Conservation (phyloP, 1,284 basidiomycete genomes). For the Volvariella surrecta region DNA sequence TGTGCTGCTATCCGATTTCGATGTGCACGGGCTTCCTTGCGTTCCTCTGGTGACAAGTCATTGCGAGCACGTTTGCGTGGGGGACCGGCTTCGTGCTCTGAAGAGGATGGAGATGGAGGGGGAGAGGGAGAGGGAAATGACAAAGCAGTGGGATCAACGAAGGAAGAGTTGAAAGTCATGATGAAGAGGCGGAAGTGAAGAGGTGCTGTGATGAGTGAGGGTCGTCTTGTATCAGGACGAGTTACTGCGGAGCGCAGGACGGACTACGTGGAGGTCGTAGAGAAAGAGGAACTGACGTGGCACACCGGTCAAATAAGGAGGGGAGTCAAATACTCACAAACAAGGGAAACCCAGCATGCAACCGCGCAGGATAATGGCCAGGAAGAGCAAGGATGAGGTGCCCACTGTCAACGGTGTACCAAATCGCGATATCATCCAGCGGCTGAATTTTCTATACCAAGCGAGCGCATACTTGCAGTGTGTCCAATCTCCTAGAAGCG, state of each 20-base stretch:
- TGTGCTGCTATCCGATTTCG: constrained; percentile 80
- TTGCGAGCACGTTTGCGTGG: constrained; percentile 64
- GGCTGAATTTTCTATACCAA: constrained; percentile 79
- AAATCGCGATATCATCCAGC: constrained; percentile 70
- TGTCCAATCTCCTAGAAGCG: constrained; percentile 9
- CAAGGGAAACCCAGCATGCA: too few relatives aligned
- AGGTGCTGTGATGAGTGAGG: constrained; percentile 6
- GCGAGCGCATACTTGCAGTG: constrained; percentile 58
- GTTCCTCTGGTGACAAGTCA: constrained; percentile 56
- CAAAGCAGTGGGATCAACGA: constrained; percentile 30
- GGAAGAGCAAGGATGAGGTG: constrained; percentile 49
- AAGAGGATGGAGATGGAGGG: constrained; percentile 13
- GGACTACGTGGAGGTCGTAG: constrained; percentile 20
- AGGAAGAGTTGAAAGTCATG: constrained; percentile 13
- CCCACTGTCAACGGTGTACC: constrained; percentile 48
- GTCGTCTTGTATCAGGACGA: constrained; percentile 11
- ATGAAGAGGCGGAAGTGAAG: constrained; percentile 8
- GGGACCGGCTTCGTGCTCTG: constrained; percentile 26
- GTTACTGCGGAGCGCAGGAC: constrained; percentile 21
- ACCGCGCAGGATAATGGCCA: constrained; percentile 39
- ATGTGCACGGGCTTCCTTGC: constrained; percentile 75
- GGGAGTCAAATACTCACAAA: constrained; percentile 12
- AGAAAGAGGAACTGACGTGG: constrained; percentile 16
- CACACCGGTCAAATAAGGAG: constrained; percentile 10
- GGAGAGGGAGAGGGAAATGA: constrained; percentile 27